Base-by-base conservation (phyloP, 192 early-diverging fungal genomes). In the Backusella circina region DNA sequence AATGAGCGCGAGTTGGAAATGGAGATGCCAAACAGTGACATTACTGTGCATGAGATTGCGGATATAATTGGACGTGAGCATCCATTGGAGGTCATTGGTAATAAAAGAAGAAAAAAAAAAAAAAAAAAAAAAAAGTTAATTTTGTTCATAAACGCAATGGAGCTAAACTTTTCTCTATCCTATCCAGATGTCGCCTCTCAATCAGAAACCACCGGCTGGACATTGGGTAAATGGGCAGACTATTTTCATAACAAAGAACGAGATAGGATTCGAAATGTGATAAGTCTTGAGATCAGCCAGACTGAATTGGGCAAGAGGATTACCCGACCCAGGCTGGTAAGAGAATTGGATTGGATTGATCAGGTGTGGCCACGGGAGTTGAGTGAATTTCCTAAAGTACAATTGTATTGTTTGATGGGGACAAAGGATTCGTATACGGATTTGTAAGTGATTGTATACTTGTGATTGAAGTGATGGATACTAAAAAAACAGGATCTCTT, bases 161-260 rank as follows among this genome's bases (percentile, higher is more conserved):
- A n/a, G n/a, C n/a, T n/a, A n/a, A n/a, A n/a, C n/a, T n/a, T n/a
- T n/a, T n/a, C n/a, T n/a, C n/a, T n/a, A n/a, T n/a, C n/a, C n/a
- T n/a, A n/a, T n/a, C n/a, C n/a, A 87, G 93, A 98, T 79, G 96
- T 98, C 12, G 81, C 94, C n/a, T 93, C 96, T 0, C 96, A 98
- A 79, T 86, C 90, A 15, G 93, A 95, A 71, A 83, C 86, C 35
- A 80, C 83, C 16, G 92, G 91, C 16, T 93, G 92, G 95, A 92
- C 92, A 7, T 77, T 98, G 80, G 87, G 87, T n/a, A 83, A 87
- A 47, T 98, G 94, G 95, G 92, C 95, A 13, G 85, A 88, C 21
- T 98, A 96, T 80, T 94, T 91, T 73, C 79, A 89, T 38, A 81
- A 84, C 1, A 75, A 84, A 61, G 84, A 91, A 39, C 85, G 93